Evolutionary conservation across 192 early-diverging fungal species (phyloP).

Genomic region (Coemansia sp.): DNA sequence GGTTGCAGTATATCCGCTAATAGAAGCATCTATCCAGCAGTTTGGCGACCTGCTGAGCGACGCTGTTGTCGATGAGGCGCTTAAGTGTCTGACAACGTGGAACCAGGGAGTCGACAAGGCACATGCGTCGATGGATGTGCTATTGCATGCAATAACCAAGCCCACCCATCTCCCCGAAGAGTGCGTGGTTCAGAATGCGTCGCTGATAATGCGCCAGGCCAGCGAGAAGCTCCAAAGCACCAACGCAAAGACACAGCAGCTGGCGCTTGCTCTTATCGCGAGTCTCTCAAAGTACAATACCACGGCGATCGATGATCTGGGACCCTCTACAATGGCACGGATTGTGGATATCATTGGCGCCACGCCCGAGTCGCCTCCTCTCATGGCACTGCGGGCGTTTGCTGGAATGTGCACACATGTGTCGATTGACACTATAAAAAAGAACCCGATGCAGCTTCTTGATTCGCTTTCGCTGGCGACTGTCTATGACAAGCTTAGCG

Average conservation of each 20-base stretch:
- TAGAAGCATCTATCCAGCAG: conserved; percentile 17
- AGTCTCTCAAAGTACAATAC: conserved; percentile 29
- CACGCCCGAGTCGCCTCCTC: conserved; percentile 32
- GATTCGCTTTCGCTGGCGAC: conserved; percentile 21
- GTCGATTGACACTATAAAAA: conserved; percentile 5
- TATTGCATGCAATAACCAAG: conserved; percentile 15
- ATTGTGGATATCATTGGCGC: conserved; percentile 26
- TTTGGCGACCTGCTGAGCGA: conserved; percentile 30
- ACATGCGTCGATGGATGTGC: conserved; percentile 15
- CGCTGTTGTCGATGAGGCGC: conserved; percentile 2
- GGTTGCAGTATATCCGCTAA: conserved; percentile 18
- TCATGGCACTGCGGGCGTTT: conserved; percentile 30
- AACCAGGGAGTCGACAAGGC: conserved; percentile 11
- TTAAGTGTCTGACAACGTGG: conserved; percentile 15
- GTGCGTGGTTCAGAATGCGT: conserved; percentile 14
- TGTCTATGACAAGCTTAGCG: conserved; percentile 29
- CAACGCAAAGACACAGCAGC: conserved; percentile 3
- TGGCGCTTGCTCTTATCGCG: conserved; percentile 25
- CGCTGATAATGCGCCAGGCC: conserved; percentile 5
- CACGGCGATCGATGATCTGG: conserved; percentile 1
- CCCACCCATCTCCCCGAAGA: conserved; percentile 20
- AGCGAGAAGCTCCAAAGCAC: conserved; percentile 4
- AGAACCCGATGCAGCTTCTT: conserved; percentile 12
- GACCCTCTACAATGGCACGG: conserved; percentile 13
- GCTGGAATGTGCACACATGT: conserved; percentile 31